phyloP scores from a whole-genome alignment of 1,139 yeast species.

The Kodamaea arcana region DNA sequence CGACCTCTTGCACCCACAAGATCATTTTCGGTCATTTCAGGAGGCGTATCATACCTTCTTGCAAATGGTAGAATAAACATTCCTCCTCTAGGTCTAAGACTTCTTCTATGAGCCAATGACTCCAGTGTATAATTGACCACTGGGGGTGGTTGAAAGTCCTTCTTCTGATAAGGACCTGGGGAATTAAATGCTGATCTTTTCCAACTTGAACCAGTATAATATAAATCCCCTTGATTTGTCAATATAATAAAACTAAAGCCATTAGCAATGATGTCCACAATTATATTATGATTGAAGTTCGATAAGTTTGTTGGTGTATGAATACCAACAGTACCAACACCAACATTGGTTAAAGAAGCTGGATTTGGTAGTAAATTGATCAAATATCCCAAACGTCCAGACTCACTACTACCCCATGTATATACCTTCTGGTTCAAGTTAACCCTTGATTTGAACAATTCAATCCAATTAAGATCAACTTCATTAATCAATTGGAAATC shows the following conservation, averaged over 20 bases:
- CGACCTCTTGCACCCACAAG: constrained; percentile 9
- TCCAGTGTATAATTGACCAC: background rate
- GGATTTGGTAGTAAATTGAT: constrained; percentile 10
- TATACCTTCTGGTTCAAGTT: constrained; percentile 40
- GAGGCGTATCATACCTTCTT: background rate
- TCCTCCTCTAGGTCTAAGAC: constrained; percentile 8
- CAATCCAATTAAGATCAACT: constrained; percentile 45
- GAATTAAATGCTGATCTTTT: constrained; percentile 30
- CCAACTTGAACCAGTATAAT: constrained; percentile 51
- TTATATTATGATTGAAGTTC: constrained; percentile 30
- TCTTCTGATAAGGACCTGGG: constrained; percentile 19
- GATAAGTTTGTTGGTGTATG: constrained; percentile 38
- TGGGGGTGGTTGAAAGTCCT: constrained; percentile 15
- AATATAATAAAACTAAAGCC: constrained; percentile 67
- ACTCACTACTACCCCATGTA: constrained; percentile 60
- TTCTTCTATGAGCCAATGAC: constrained; percentile 14
- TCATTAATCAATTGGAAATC: constrained; percentile 18
- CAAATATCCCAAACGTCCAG: constrained; percentile 57
- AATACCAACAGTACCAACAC: constrained; percentile 29
- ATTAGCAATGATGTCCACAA: constrained; percentile 58
- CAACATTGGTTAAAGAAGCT: background rate
- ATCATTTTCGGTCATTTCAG: constrained; percentile 9
- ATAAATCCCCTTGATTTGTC: constrained; percentile 50
- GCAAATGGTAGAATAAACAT: constrained; percentile 1
- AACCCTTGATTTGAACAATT: constrained; percentile 41